Conservation (phyloP, 2,329 filamentous ascomycete genomes). For the Metarhizium robertsii region DNA sequence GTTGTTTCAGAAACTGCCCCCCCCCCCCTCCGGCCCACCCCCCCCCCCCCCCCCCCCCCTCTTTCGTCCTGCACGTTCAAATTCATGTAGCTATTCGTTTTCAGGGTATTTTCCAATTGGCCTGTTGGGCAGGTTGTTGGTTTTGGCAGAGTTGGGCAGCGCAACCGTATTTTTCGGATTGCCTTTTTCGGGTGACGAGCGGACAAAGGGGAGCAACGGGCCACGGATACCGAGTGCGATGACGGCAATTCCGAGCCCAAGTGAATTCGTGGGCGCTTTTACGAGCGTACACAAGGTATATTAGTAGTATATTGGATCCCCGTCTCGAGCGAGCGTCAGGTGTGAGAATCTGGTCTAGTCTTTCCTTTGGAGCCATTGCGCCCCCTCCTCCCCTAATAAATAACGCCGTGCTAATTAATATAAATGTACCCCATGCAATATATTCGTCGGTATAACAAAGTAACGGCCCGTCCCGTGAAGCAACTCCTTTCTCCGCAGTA, state of each 20-base stretch:
- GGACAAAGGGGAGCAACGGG: too few relatives aligned
- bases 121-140: too few relatives aligned
- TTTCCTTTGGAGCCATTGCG: neutral
- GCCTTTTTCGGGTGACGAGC: too few relatives aligned
- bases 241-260: too few relatives aligned
- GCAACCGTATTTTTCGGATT: too few relatives aligned
- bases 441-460: neutral
- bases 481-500: neutral
- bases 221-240: too few relatives aligned
- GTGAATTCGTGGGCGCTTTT: too few relatives aligned
- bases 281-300: too few relatives aligned
- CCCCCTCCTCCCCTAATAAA: neutral
- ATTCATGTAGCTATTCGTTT: too few relatives aligned
- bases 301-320: neutral
- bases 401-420: constrained; percentile 2
- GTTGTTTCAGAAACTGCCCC: neutral
- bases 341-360: neutral
- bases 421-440: neutral
- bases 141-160: too few relatives aligned
- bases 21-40: neutral
- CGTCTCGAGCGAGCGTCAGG: neutral
- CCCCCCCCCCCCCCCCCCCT: too few relatives aligned
- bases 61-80: neutral
- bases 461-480: neutral
- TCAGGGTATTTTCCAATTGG: too few relatives aligned